Base-by-base conservation (phyloP, 345 rosid species). In the Hibiscus trionum region DNA sequence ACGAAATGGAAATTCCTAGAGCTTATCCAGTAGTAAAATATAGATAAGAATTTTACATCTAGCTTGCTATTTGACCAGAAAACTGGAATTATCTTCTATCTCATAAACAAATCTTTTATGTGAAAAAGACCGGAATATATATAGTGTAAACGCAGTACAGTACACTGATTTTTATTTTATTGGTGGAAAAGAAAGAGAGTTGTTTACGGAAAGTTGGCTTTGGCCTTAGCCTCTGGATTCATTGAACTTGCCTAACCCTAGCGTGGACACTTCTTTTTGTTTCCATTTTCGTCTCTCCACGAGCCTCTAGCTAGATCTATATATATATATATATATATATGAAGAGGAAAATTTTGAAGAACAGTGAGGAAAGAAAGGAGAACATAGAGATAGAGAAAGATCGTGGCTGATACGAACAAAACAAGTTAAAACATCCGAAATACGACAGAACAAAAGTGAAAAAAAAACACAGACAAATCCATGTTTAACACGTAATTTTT, bases 161-260 rank as follows among this genome's bases (percentile, higher is more conserved):
- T 42, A 21, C 61, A 9, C 67, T 71, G 70, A 73, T 75, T 26
- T 33, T 52, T 33, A 53, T 49, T 35, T 55, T 31, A 69, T 19
- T 11, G 62, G 17, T 12, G 21, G 50, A 15, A 15, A 27, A 16
- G 82, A 78, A 71, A 74, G 75, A 62, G 66, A 77, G 76, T 86
- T 88, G 78, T 81, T 82, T 80, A 87, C 90, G 93, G 82, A 86
- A 91, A 85, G 85, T 72, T 80, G 39, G 17, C 29, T 60, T 50
- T 60, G 64, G 47, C 12, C 12, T 33, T 65, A 21, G 69, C 17
- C 24, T 1, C 39, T 42, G 77, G 82, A 81, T 84, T 61, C 89
- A 85, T 70, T 82, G 91, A 86, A 86, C 78, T 78, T 85, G 73
- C 63, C 76, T 73, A 78, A 78, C 78, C 81, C 79, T 73, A 76